Percentiles rank a stretch among this genome's conserved stretches.
phyloP scores from a whole-genome alignment of 1,284 basidiomycete species.

The Xerocomus alliaceus region DNA sequence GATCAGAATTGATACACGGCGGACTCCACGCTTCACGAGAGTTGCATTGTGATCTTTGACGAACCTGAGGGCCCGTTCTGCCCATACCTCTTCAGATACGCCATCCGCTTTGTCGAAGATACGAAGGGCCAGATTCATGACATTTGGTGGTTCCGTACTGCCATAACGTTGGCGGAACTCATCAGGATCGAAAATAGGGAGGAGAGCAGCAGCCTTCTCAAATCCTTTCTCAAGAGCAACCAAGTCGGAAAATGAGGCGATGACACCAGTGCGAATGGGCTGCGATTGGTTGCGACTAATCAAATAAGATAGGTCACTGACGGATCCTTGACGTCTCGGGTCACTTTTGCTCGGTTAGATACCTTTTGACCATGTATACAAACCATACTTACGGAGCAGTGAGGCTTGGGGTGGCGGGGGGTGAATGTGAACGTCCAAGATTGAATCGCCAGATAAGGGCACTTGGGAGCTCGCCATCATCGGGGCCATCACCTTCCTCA shows the following conservation, averaged over 20 bases:
- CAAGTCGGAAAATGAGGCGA: slow-evolving; percentile 87
- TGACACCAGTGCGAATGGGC: slow-evolving; percentile 86
- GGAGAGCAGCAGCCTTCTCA: slow-evolving; percentile 67
- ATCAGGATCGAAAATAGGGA: slow-evolving; percentile 73
- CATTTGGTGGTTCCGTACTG: slow-evolving; percentile 79
- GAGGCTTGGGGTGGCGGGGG: slow-evolving; percentile 84
- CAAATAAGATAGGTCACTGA: slow-evolving; percentile 92
- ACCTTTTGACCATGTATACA: slow-evolving; percentile 3
- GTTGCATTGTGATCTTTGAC: slow-evolving; percentile 74
- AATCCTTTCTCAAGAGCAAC: slow-evolving; percentile 77
- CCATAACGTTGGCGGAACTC: slow-evolving; percentile 83
- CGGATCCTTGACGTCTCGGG: slow-evolving; percentile 77
- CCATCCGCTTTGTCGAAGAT: slow-evolving; percentile 82
- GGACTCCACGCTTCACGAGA: slow-evolving; percentile 80
- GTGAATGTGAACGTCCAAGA: slow-evolving; percentile 82
- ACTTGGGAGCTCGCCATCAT: slow-evolving; percentile 81
- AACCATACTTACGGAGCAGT: slow-evolving; percentile 58
- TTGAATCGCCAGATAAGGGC: slow-evolving; percentile 94
- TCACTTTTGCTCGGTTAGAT: slow-evolving; percentile 42
- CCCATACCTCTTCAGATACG: slow-evolving; percentile 81
- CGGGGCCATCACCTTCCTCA: slow-evolving; percentile 82
- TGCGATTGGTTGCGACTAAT: slow-evolving; percentile 84
- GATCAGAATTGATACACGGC: slow-evolving; percentile 91
- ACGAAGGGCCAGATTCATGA: slow-evolving; percentile 91
- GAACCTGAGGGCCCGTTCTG: slow-evolving; percentile 74